Conservation (phyloP, 2,329 filamentous ascomycete species). For the Ascochyta viciae-villosae region DNA sequence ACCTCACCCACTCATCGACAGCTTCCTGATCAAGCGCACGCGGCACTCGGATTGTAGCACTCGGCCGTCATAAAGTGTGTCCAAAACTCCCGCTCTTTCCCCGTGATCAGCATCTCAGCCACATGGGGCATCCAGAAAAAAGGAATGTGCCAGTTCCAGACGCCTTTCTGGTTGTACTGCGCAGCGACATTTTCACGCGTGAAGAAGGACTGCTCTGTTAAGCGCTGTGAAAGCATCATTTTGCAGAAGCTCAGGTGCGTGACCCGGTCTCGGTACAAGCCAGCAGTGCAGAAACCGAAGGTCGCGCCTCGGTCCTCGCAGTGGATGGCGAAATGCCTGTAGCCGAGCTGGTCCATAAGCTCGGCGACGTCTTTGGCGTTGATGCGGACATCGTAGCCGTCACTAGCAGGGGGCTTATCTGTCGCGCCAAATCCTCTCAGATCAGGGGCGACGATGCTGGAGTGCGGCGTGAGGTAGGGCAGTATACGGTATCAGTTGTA, state of each 20-base stretch:
- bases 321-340: conserved; percentile 80
- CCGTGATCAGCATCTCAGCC: conserved; percentile 50
- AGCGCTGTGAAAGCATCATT: conserved; percentile 27
- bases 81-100: conserved; percentile 51
- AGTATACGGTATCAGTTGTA: conserved; percentile 49
- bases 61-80: conserved; percentile 51
- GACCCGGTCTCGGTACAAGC: conserved; percentile 24
- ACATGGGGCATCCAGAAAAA: conserved; percentile 47
- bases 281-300: conserved; percentile 28
- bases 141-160: conserved; percentile 36
- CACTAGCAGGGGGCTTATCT: conserved; percentile 48
- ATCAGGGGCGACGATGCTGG: conserved; percentile 48
- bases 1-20: conserved; percentile 28
- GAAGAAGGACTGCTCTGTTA: conserved; percentile 29
- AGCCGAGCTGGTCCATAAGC: conserved; percentile 53
- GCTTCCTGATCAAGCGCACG: conserved; percentile 41
- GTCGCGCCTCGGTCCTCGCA: conserved; percentile 53
- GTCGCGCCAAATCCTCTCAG: conserved; percentile 50
- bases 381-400: conserved; percentile 48
- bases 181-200: conserved; percentile 30
- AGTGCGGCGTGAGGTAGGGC: conserved; percentile 45
- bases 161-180: conserved; percentile 28
- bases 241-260: conserved; percentile 30
- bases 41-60: conserved; percentile 49
- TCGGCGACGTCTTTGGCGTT: conserved; percentile 47